Conservation (phyloP, 75 land plant species). For the Ceratopteris richardii region DNA sequence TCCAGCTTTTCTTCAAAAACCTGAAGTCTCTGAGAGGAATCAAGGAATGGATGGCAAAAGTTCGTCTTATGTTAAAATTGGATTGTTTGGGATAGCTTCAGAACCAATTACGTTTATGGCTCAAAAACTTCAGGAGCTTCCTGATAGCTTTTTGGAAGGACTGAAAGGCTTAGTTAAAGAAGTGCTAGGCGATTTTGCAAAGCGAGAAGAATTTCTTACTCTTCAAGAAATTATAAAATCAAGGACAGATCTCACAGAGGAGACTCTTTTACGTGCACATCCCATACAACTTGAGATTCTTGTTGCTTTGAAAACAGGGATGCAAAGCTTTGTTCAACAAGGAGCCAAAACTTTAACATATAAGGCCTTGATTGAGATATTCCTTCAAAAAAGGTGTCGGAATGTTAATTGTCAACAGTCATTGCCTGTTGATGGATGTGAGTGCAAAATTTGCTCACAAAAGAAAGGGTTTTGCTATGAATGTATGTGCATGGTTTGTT, state of each 20-base stretch:
- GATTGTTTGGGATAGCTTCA: conserved; percentile 55
- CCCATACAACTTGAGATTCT: conserved; percentile 64
- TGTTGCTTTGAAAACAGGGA: conserved; percentile 74
- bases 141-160: conserved; percentile 48
- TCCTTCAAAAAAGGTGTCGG: conserved; percentile 51
- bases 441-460: conserved; percentile 68
- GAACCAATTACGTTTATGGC: conserved; percentile 77
- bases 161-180: conserved; percentile 48
- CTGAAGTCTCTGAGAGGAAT: no score
- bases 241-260: conserved; percentile 65
- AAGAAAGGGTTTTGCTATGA: conserved; percentile 83
- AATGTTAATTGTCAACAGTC: conserved; percentile 60
- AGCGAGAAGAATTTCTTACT: conserved; percentile 46
- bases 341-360: conserved; percentile 16
- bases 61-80: conserved; percentile 7
- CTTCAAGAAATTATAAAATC: conserved; percentile 57
- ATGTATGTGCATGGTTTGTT: conserved; percentile 92
- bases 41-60: no score
- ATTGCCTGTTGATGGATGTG: conserved; percentile 90
- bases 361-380: conserved; percentile 67
- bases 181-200: conserved; percentile 38
- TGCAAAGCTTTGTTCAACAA: conserved; percentile 35
- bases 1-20: no score
- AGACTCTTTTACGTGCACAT: conserved; percentile 47
- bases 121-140: conserved; percentile 60